phyloP scores from a whole-genome alignment of 768 basidiomycete genomes.

The Sporobolomyces pararoseus region DNA sequence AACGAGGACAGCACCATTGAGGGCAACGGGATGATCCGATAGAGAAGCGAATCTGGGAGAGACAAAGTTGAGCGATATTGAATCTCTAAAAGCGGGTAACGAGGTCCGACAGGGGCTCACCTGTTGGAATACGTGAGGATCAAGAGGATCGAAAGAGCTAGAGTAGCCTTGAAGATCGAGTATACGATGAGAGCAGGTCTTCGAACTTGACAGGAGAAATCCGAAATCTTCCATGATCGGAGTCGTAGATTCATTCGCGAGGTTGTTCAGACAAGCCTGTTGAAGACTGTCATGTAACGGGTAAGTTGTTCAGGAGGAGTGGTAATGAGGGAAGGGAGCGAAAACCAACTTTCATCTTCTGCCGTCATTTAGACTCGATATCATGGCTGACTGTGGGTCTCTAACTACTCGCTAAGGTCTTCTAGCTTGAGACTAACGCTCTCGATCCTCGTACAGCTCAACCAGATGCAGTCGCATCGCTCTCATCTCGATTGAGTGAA shows the following conservation, averaged over 20 bases:
- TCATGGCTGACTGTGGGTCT: neutral
- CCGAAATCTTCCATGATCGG: neutral
- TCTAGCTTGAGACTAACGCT: too few species aligned
- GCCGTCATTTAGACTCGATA: neutral
- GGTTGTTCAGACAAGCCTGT: conserved; percentile 2
- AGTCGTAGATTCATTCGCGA: neutral
- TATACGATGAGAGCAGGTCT: conserved; percentile 4
- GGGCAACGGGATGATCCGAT: conserved; percentile 81
- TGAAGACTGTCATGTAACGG: conserved; percentile 8
- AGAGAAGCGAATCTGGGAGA: conserved; percentile 55
- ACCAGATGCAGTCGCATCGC: conserved; percentile 36
- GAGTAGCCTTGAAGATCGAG: conserved; percentile 7
- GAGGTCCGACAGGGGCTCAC: neutral
- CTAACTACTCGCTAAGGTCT: too few species aligned
- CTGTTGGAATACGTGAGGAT: conserved; percentile 5
- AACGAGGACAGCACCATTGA: conserved; percentile 84
- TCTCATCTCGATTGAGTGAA: conserved; percentile 23
- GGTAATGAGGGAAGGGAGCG: neutral
- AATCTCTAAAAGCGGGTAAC: neutral
- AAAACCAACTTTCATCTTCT: neutral
- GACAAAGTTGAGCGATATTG: neutral
- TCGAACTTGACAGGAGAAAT: neutral
- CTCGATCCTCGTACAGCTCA: neutral
- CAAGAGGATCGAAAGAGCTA: conserved; percentile 25
- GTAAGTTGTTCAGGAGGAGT: neutral